Base-by-base conservation (phyloP, 768 basidiomycete species). In the Tricholoma sp. region DNA sequence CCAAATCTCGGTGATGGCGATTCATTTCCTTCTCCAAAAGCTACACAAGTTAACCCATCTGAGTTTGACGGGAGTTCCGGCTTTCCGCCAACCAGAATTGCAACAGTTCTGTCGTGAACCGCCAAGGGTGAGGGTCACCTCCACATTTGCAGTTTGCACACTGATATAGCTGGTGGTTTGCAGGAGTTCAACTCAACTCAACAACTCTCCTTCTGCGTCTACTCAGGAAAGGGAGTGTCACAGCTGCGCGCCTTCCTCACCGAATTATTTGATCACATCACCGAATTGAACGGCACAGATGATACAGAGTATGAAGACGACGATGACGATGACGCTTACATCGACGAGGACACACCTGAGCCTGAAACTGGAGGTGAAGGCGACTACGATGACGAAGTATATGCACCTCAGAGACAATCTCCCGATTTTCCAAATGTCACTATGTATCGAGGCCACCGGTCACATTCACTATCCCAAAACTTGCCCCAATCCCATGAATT, bases 1-100 rank as follows among this genome's bases (percentile, higher is more conserved):
- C 69, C 91, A 95, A 66, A 89, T 99, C 56, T 85, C 90, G 5
- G 91, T 98, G 63, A 82, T 87, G 75, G 94, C 94, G 16, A 83
- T 98, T 50, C 89, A 95, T 66, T 92, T 88, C 70, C 80, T 99
- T 46, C 81, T 99, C 43, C 86, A 89, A 67, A 87, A 88, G 66
- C 79, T 98, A n/a, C 85, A 85, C 66, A 90, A 91, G 63, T 76
- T 99, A 29, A 97, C 93, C 0, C 97, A 99, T 74, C 80, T 99
- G 49, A 96, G 94, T 71, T 73, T 99, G 59, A 98, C 97, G n/a
- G 97, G 95, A n/a, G 89, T 99, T 31, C 86, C 87, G 8, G 85
- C 93, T 5, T 98, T 99, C 76, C 83, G 88, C 52, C 82, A 89
- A 64, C 77, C 81, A 29, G 93, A 94, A 62, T 70, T 97, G 56